Conservation (phyloP, 108 stramenopile species). For the Pseudonitzschia delicatissima region DNA sequence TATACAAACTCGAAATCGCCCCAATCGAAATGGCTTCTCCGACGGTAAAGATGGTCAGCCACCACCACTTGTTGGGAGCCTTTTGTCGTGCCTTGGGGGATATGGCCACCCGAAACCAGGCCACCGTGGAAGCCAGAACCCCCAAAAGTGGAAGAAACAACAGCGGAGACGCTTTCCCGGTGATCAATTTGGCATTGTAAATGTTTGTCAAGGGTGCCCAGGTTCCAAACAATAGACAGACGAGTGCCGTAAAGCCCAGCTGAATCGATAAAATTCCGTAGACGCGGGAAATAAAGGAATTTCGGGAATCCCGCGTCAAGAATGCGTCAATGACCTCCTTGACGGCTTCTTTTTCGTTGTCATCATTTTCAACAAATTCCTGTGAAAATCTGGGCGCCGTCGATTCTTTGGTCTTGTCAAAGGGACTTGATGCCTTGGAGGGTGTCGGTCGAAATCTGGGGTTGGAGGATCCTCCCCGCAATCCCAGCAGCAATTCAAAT, state of each 20-base stretch:
- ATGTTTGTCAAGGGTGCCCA: constrained; percentile 37
- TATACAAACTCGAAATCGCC: constrained; percentile 65
- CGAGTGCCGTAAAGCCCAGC: constrained; percentile 61
- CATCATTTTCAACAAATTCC: background rate
- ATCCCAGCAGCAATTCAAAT: background rate
- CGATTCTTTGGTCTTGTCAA: background rate
- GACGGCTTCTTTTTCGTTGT: constrained; percentile 19
- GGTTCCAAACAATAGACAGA: constrained; percentile 56
- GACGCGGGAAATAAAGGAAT: constrained; percentile 76
- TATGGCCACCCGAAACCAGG: constrained; percentile 49
- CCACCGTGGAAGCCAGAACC: constrained; percentile 32
- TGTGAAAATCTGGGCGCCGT: background rate
- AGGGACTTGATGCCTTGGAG: background rate
- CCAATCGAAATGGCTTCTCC: constrained; percentile 76
- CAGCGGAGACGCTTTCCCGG: constrained; percentile 28
- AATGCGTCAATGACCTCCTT: constrained; percentile 61
- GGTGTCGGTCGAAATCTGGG: background rate
- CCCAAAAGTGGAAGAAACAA: constrained; percentile 30
- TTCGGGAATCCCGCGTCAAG: constrained; percentile 64
- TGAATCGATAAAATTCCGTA: constrained; percentile 77
- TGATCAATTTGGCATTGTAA: constrained; percentile 20
- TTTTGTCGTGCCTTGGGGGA: constrained; percentile 55
- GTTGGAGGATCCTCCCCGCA: constrained; percentile 9
- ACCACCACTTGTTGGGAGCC: constrained; percentile 67
- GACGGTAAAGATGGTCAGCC: constrained; percentile 71